Conservation (phyloP, 2,329 filamentous ascomycete genomes). For the Parastagonospora avenae region DNA sequence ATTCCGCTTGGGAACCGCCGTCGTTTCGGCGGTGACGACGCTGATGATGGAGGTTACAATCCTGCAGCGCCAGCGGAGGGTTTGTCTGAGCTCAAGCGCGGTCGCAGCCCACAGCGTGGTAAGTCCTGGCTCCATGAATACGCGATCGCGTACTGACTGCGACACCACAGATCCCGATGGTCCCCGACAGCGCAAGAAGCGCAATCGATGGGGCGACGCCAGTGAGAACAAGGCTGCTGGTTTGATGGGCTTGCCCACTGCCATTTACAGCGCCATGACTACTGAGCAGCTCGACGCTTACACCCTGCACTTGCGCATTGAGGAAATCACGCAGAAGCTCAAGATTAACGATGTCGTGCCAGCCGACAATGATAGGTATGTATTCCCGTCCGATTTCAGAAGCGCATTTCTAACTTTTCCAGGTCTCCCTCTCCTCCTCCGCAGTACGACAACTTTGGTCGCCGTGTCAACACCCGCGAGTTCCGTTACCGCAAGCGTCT, state of each 20-base stretch:
- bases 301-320: constrained; percentile 92
- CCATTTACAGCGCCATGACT: constrained; percentile 97
- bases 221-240: constrained; percentile 98
- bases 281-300: constrained; percentile 98
- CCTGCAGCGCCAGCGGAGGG: constrained; percentile 53
- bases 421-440: constrained; percentile 95
- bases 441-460: constrained; percentile 98
- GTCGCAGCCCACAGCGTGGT: constrained; percentile 88
- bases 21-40: constrained; percentile 71
- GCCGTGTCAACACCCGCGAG: constrained; percentile 98
- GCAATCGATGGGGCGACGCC: constrained; percentile 97
- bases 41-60: constrained; percentile 52
- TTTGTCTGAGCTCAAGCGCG: constrained; percentile 72
- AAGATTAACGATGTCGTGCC: constrained; percentile 99
- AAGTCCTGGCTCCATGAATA: constrained; percentile 41
- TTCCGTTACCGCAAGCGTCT: constrained; percentile 97
- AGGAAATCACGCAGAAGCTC: constrained; percentile 99
- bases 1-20: constrained; percentile 87
- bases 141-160: constrained; percentile 14
- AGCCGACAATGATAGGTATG: constrained; percentile 89
- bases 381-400: background rate
- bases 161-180: constrained; percentile 63
- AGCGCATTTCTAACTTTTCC: constrained; percentile 4
- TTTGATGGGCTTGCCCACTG: constrained; percentile 94
- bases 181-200: constrained; percentile 90